Evolutionary conservation across 768 basidiomycete genomes (phyloP).

Genomic region (Suillus occidentalis): DNA sequence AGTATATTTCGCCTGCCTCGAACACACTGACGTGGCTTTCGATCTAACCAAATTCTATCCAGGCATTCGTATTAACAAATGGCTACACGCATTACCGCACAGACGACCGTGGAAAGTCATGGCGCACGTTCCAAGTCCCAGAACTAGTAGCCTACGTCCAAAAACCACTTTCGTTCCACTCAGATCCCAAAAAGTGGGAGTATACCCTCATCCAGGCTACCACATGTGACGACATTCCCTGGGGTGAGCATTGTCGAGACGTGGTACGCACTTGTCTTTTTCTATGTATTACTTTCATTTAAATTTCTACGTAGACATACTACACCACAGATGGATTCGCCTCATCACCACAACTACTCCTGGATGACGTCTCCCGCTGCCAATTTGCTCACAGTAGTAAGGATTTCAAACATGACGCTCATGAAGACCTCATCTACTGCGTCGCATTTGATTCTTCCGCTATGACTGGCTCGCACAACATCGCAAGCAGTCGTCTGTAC

Average conservation of each 20-base stretch:
- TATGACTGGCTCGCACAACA: constrained; percentile 39
- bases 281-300: constrained; percentile 4
- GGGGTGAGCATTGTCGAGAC: constrained; percentile 65
- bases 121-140: constrained; percentile 79
- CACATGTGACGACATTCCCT: constrained; percentile 53
- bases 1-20: constrained; percentile 3
- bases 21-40: neutral
- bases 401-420: constrained; percentile 79
- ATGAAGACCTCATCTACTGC: constrained; percentile 80
- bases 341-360: constrained; percentile 54
- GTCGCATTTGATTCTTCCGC: constrained; percentile 76
- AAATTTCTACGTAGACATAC: constrained; percentile 60
- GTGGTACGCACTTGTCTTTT: constrained; percentile 45
- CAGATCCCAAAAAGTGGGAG: constrained; percentile 65
- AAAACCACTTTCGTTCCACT: constrained; percentile 84
- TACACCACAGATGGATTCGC: constrained; percentile 86
- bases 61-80: constrained; percentile 88
- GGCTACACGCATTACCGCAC: constrained; percentile 84
- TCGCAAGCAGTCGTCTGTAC: constrained; percentile 69
- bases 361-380: constrained; percentile 74
- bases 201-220: constrained; percentile 82
- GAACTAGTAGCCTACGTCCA: constrained; percentile 44
- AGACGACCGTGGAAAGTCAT: constrained; percentile 82
- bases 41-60: constrained; percentile 7
- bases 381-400: constrained; percentile 87